Evolutionary conservation across 805 yeast species (phyloP).

Genomic region (Kodamaea laetipori): DNA sequence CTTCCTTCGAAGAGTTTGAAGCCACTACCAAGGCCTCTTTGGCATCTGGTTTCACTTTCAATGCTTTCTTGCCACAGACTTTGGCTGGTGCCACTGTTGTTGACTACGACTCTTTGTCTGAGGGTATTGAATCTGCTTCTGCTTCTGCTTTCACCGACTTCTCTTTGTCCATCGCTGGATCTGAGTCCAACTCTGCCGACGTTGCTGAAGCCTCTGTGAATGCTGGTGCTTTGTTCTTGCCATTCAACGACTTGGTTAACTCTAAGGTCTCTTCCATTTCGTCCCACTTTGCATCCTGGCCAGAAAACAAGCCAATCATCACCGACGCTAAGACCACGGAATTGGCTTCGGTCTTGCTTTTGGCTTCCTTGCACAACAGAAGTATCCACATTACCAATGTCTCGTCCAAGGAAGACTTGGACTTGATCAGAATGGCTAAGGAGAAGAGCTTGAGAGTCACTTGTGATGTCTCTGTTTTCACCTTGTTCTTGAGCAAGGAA

Average conservation of each 20-base stretch:
- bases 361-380: slow-evolving; percentile 85
- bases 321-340: slow-evolving; percentile 93
- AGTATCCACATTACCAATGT: slow-evolving; percentile 89
- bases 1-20: slow-evolving; percentile 69
- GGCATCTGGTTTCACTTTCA: slow-evolving; percentile 86
- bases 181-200: slow-evolving; percentile 63
- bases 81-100: slow-evolving; percentile 61
- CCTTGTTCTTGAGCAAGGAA: slow-evolving; percentile 73
- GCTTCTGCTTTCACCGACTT: slow-evolving; percentile 77
- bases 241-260: slow-evolving; percentile 70
- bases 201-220: slow-evolving; percentile 61
- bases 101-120: slow-evolving; percentile 64
- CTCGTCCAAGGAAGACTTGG: slow-evolving; percentile 75
- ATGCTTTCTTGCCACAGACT: slow-evolving; percentile 75
- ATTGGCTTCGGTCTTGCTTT: slow-evolving; percentile 84
- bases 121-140: slow-evolving; percentile 59
- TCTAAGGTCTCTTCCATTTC: slow-evolving; percentile 77
- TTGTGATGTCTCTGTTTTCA: slow-evolving; percentile 81
- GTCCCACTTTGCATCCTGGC: slow-evolving; percentile 82
- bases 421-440: slow-evolving; percentile 82
- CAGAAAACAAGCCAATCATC: slow-evolving; percentile 75
- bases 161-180: slow-evolving; percentile 81
- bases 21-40: slow-evolving; percentile 69
- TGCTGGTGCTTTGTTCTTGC: slow-evolving; percentile 81
- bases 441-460: slow-evolving; percentile 80